Base-by-base conservation (phyloP, 2,329 filamentous ascomycete species). In the Trichoderma semiorbis region DNA sequence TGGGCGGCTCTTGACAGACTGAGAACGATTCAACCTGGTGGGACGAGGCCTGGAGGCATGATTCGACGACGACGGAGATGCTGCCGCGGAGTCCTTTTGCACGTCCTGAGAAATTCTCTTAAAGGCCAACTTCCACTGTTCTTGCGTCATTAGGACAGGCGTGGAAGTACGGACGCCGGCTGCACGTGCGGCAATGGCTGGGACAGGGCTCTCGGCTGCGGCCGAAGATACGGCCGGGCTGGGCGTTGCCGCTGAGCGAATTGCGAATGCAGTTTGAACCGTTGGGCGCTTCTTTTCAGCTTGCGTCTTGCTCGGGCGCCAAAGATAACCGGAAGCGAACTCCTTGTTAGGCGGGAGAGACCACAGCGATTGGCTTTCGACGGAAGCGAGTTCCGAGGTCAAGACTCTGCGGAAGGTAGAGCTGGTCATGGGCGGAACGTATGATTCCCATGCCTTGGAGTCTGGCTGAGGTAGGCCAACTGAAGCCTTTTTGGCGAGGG, bases 91-190 rank as follows among this genome's bases (percentile, higher is more conserved):
- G 36, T 61, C 53, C 24, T n/a, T 55, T 36, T 58, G 50, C 50
- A 67, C 32, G n/a, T 57, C 47, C 16, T 57, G 53, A 14, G 64
- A 69, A 21, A 68, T 57, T 18, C 36, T 36, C 24, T 64, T 53
- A 18, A 72, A 68, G 12, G 70, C 70, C n/a, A 57, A 30, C 28
- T 72, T 64, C 70, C 70, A 72, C 57, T 72, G 70, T 21, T 68
- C 70, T 12, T 36, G 36, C 57, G 70, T 72, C 64, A 72, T 72
- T 7, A 69, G 14, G 70, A 72, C 70, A 0, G 70, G 64, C 39
- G 61, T 39, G 28, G 70, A 61, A 14, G 26, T 72, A 14, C 53
- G 63, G 30, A 26, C 34, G 4, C 30, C 30, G 21, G 34, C 28
- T 6, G 36, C 7, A 24, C 34, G 63, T 43, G 36, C 8, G 7